phyloP scores from a whole-genome alignment of 164 flowering plant genomes.

The Magnolia kwangsiensis region DNA sequence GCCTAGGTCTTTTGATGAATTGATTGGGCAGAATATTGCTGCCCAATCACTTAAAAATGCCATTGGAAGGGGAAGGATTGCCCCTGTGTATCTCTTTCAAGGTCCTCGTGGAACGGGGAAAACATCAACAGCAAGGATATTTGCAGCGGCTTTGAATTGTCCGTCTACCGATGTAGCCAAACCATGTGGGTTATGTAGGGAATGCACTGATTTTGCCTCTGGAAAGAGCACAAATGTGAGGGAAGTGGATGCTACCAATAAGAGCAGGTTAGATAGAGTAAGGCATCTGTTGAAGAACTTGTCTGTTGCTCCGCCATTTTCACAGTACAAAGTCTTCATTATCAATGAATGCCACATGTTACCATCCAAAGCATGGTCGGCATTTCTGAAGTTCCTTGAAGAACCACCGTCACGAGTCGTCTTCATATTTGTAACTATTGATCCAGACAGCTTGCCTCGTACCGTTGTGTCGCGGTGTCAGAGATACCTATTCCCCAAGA shows the following conservation, averaged over 20 bases:
- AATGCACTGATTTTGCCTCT: constrained; percentile 57
- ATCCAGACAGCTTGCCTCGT: constrained; percentile 79
- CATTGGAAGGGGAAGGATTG: constrained; percentile 61
- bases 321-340: constrained; percentile 61
- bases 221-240: constrained; percentile 50
- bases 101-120: constrained; percentile 99
- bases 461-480: constrained; percentile 80
- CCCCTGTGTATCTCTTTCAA: constrained; percentile 90
- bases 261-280: constrained; percentile 54
- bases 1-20: constrained; percentile 77
- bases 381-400: constrained; percentile 75
- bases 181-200: constrained; percentile 89
- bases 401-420: constrained; percentile 68
- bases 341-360: constrained; percentile 90
- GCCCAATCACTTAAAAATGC: constrained; percentile 79
- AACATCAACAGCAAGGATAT: constrained; percentile 79
- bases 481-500: constrained; percentile 78
- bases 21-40: constrained; percentile 86
- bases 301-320: constrained; percentile 28
- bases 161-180: constrained; percentile 53
- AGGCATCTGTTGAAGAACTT: constrained; percentile 44
- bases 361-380: constrained; percentile 75
- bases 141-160: constrained; percentile 88
- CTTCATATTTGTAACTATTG: constrained; percentile 77
- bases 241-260: constrained; percentile 78